Percentiles rank a stretch among this genome's conserved stretches.
Evolutionary conservation across 441 rosid species (phyloP).

Genomic region (Pelargonium hybrid): DNA sequence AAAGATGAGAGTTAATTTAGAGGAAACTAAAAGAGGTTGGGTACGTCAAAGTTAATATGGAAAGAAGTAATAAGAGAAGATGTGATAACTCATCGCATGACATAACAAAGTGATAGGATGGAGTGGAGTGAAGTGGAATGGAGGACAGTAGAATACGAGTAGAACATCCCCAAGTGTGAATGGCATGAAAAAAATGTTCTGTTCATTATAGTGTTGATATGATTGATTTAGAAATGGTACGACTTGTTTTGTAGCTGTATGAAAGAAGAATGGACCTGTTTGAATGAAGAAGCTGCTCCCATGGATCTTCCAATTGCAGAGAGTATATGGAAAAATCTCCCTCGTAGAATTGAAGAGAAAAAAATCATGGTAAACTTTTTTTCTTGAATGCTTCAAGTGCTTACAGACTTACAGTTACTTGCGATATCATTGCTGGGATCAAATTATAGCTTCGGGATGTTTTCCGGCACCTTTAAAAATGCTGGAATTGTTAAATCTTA

Average conservation of each 20-base stretch:
- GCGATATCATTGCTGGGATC: not conserved
- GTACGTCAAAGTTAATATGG: too few species aligned
- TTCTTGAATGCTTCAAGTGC: constrained; percentile 2
- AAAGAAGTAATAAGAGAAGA: too few species aligned
- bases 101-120: too few species aligned
- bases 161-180: too few species aligned
- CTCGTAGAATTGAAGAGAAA: constrained; percentile 39
- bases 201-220: not conserved
- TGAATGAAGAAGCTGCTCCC: constrained; percentile 38
- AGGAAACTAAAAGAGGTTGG: too few species aligned
- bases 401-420: not conserved
- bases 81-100: too few species aligned
- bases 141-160: too few species aligned
- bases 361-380: constrained; percentile 30
- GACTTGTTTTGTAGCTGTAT: constrained; percentile 42
- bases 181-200: not conserved
- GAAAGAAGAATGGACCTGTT: constrained; percentile 65
- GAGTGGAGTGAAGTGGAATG: too few species aligned
- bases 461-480: too few species aligned
- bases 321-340: constrained; percentile 47
- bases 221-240: not conserved
- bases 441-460: too few species aligned
- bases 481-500: too few species aligned
- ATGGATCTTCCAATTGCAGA: constrained; percentile 49
- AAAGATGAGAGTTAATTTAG: too few species aligned